Conservation (phyloP, 805 yeast species). For the Ogataea dorogensis region DNA sequence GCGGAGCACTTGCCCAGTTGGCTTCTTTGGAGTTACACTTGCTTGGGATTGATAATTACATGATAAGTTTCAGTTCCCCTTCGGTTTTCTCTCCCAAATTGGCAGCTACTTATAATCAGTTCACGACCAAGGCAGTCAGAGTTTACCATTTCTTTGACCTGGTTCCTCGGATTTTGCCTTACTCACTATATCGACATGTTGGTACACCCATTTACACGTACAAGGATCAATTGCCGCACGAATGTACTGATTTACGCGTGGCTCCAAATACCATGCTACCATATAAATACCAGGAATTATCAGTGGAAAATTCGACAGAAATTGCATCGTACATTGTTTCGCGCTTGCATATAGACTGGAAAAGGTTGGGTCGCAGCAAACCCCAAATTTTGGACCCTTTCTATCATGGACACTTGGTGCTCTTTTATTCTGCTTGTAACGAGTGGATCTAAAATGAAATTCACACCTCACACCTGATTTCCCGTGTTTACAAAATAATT, state of each 20-base stretch:
- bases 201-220: conserved; percentile 14
- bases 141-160: conserved; percentile 19
- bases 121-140: conserved; percentile 14
- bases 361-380: background rate
- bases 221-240: conserved; percentile 19
- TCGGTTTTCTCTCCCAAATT: conserved; percentile 19
- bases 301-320: conserved; percentile 3
- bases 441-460: background rate
- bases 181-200: conserved; percentile 17
- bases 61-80: conserved; percentile 21
- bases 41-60: conserved; percentile 38
- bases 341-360: background rate
- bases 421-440: conserved; percentile 19
- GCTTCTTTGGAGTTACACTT: conserved; percentile 60
- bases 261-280: conserved; percentile 3
- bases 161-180: conserved; percentile 21
- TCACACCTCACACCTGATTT: conserved; percentile 8
- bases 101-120: conserved; percentile 9
- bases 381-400: conserved; percentile 13
- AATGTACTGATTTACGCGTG: conserved; percentile 6
- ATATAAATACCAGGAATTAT: background rate
- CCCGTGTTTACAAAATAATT: conserved; percentile 6
- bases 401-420: conserved; percentile 15
- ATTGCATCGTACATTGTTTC: conserved; percentile 2
- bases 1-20: conserved; percentile 63